Conservation (phyloP, 257 asterid genomes). For the Nicotiana knightiana region DNA sequence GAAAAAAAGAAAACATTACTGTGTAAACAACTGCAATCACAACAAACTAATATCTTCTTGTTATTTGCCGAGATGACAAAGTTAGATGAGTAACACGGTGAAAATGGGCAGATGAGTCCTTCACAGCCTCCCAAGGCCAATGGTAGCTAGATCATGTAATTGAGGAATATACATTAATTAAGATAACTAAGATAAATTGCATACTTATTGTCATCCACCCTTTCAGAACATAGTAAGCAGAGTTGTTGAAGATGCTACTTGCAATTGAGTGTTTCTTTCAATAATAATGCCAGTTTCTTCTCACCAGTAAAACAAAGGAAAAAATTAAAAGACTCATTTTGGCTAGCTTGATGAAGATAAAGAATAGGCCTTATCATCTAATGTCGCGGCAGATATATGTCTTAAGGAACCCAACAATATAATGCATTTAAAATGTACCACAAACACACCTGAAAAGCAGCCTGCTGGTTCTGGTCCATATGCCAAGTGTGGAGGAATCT, state of each 20-base stretch:
- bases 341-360: background rate
- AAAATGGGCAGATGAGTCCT: background rate
- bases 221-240: background rate
- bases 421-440: background rate
- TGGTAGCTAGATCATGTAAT: background rate
- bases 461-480: conserved; percentile 96
- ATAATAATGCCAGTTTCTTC: background rate
- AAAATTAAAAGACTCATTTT: background rate
- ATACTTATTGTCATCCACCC: background rate
- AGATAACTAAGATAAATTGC: background rate
- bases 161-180: background rate
- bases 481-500: conserved; percentile 77
- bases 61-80: background rate
- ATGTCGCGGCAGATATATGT: background rate
- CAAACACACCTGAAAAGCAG: conserved; percentile 67
- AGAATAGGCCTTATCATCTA: background rate
- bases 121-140: background rate
- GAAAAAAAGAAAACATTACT: background rate
- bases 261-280: background rate
- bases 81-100: background rate
- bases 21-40: background rate
- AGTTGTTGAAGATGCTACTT: background rate
- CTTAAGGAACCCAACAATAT: background rate
- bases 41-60: background rate
- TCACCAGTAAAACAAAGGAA: background rate